Evolutionary conservation across 2,329 filamentous ascomycete genomes (phyloP), one percentile per base, ranked within the genome.

Genomic region (Botrytis fabae): DNA sequence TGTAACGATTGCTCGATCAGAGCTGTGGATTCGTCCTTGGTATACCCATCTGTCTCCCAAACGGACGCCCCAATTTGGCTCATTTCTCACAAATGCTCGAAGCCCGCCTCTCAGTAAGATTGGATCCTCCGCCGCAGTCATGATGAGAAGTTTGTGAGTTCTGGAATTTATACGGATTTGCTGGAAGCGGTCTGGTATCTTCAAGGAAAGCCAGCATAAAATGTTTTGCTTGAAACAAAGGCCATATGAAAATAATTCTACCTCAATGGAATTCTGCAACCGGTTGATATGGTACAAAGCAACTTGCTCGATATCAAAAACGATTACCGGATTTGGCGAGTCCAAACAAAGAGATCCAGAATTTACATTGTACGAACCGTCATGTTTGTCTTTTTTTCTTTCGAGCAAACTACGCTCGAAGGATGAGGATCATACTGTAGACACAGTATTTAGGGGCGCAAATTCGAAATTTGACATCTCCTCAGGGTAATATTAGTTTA

Each of bases 201-300:
- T 62, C 9, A 5, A 62, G 14, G 20, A 20, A 57, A 22, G 1
- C 5, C 12, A 35, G 48, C 32, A 22, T 18, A 20, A 32, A 5
- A 68, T 68, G 46, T 25, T 32, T 42, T 42, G 16, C 35, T 9
- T n/a, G 46, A 57, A 38, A 68, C 64, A 68, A 68, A 68, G 64
- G 25, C 35, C 28, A 22, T 5, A 22, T 62, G 12, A 48, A 16
- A 57, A 68, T 57, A 6, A 57, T 32, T 22, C 35, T 35, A 54
- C 35, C n/a, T 2, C 40, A 14, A 40, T 40, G 35, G 22, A 32
- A 42, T 22, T 22, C 64, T 18, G 64, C 64, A 68, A 57, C 46
- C 64, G 48, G 64, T 57, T 28, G 18, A 40, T 38, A 42, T 6
- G 28, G 48, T 42, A 68, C 64, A 68, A 68, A 68, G 64, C 48